Evolutionary conservation across 2,329 filamentous ascomycete species (phyloP), one percentile per base, ranked within the genome.

Genomic region (Claviceps sp.): DNA sequence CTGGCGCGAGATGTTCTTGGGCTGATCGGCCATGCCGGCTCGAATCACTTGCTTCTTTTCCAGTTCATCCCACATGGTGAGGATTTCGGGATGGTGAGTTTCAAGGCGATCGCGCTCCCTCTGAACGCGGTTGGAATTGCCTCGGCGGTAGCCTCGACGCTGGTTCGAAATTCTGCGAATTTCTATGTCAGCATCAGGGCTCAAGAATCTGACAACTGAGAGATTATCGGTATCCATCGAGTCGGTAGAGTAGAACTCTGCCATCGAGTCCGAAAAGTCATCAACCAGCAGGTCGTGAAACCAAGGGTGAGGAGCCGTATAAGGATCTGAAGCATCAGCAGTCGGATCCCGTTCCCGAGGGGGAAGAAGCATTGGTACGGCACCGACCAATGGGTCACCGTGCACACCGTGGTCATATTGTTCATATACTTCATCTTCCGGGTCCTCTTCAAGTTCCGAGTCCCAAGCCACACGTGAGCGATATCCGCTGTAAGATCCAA

Each of bases 31-130:
- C 55, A 57, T 66, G 23, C 68, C 72, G 23, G 74, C 70, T 29
- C 80, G 77, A 55, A 96, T 78, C 17, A 83, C 70, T 0, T 86
- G 79, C 58, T 83, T 76, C 1, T 80, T 74, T 63, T 84, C 73
- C 2, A 97, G 71, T 23, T 86, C 79, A 3, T 78, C 67, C 93
- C 93, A 98, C 87, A 97, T 94, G 0, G 82, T 87, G 44, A 69
- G 72, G 42, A 98, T 77, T 50, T 82, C 78, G 0, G 91, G 90
- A 63, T 98, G 93, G 49, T 85, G 74, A 20, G 70, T 66, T 58
- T 90, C 87, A 1, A 95, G 78, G 55, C 83, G 83, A 51, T 72
- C 68, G 49, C 88, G 79, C 67, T 86, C 73, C 37, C 61, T 68
- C 56, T 63, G 62, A 34, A 54, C 26, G 17, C 68, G 64, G 9